phyloP scores from a whole-genome alignment of 305 asterid genomes.

The Plantago coronopus region DNA sequence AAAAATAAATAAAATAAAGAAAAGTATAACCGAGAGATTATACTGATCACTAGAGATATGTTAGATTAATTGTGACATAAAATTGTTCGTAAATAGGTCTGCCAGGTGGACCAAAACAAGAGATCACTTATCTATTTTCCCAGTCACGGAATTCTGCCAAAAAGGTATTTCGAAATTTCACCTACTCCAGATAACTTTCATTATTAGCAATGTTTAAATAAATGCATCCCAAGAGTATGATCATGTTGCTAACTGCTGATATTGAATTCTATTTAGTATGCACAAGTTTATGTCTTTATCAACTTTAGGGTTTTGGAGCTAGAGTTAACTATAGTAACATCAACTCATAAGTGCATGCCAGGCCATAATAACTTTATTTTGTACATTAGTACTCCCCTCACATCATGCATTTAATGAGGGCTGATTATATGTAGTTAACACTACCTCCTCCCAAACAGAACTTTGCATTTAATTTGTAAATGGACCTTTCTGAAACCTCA shows the following conservation, averaged over 20 bases:
- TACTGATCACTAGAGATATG: neutral
- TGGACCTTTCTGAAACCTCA: too few species aligned
- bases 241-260: neutral
- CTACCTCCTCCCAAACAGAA: too few species aligned
- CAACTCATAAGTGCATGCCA: neutral
- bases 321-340: neutral
- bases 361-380: neutral
- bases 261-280: constrained; percentile 2
- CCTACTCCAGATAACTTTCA: neutral
- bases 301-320: neutral
- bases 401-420: too few species aligned
- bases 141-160: neutral
- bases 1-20: too few species aligned
- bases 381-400: too few species aligned
- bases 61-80: too few species aligned
- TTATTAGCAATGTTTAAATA: neutral
- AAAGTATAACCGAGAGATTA: neutral
- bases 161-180: too few species aligned
- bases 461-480: too few species aligned
- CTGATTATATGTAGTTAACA: too few species aligned
- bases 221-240: neutral
- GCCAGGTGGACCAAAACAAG: neutral
- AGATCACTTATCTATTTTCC: neutral
- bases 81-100: neutral
- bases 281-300: neutral